Evolutionary conservation across 2,329 filamentous ascomycete species (phyloP), one percentile per base, ranked within the genome.

Genomic region (Diplodia sapinea): DNA sequence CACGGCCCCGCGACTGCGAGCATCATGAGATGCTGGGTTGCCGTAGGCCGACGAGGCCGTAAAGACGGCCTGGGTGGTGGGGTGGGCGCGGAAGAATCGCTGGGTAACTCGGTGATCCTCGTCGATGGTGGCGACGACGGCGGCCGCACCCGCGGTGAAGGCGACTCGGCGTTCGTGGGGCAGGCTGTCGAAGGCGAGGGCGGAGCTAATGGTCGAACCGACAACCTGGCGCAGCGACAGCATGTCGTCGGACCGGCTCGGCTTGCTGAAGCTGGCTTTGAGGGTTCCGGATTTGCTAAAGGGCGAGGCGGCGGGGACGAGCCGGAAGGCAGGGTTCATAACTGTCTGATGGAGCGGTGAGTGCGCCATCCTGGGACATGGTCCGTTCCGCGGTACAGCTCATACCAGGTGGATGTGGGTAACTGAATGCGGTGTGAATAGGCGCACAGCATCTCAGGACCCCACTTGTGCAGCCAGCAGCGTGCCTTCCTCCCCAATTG

Each of bases 81-180:
- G 93, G 38, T 92, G 88, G 50, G 94, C 95, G 75, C 93, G 88
- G 82, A 92, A 98, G 82, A 98, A 98, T 69, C 93, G 90, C 77
- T 98, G 94, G 1, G 86, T 86, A 74, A 89, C 79, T 68, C 82
- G 79, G 70, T 85, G 75, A 38, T 91, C 84, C 63, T 88, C 87
- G 70, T 92, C 87, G 64, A 97, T 84, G 72, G 91, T 89, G 8
- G 94, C 92, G 20, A 98, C 87, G 0, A 99, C 92, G n/a, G 93
- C 94, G 52, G 94, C 93, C 11, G 93, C 95, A 66, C 95, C 95
- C 9, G 95, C 94, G 70, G 93, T 94, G 77, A 96, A 95, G 66
- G 93, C 93, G 79, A 98, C 97, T 62, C 84, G 84, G 67, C 82
- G 82, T 65, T 86, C 89, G 13, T 89, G 87, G 50, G 90, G 83